These are phyloP conservation scores for Ceratocystis colombiana DNA, from an alignment of 2,329 filamentous ascomycete species.

Conservation along the genomic window DNA sequence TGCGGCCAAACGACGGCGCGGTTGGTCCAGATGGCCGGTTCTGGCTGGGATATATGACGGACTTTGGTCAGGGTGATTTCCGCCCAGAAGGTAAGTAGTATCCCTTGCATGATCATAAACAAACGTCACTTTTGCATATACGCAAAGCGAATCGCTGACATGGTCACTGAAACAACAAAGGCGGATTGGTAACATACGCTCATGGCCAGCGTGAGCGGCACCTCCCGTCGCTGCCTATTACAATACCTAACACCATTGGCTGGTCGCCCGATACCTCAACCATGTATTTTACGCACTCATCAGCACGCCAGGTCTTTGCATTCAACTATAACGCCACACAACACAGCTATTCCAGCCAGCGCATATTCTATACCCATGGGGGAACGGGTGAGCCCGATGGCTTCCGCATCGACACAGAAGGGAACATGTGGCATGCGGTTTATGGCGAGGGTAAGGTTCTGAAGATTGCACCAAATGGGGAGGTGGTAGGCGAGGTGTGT, in stretches of 20 bases:
- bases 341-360: slow-evolving; percentile 56
- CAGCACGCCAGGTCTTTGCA: slow-evolving; percentile 57
- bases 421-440: slow-evolving; percentile 82
- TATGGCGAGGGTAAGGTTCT: slow-evolving; percentile 69
- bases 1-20: slow-evolving; percentile 71
- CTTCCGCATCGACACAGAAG: slow-evolving; percentile 71
- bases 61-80: slow-evolving; percentile 49
- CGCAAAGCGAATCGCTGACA: slow-evolving; percentile 1
- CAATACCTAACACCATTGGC: slow-evolving; percentile 74
- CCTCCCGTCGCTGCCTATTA: slow-evolving; percentile 58
- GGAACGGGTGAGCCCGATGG: slow-evolving; percentile 64
- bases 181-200: slow-evolving; percentile 63
- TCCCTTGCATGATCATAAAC: neutral
- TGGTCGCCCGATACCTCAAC: slow-evolving; percentile 65
- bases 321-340: slow-evolving; percentile 62
- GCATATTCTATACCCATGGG: slow-evolving; percentile 62
- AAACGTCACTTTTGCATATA: neutral
- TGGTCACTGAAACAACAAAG: slow-evolving; percentile 35
- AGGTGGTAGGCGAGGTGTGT: slow-evolving; percentile 62
- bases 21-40: slow-evolving; percentile 71
- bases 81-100: slow-evolving; percentile 46
- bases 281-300: slow-evolving; percentile 77
- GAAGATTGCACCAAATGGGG: slow-evolving; percentile 58
- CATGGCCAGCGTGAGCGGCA: slow-evolving; percentile 46
- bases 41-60: slow-evolving; percentile 81